These are phyloP conservation scores for Boechera retrofracta DNA, from an alignment of 345 rosid genomes.

Conservation along the genomic window DNA sequence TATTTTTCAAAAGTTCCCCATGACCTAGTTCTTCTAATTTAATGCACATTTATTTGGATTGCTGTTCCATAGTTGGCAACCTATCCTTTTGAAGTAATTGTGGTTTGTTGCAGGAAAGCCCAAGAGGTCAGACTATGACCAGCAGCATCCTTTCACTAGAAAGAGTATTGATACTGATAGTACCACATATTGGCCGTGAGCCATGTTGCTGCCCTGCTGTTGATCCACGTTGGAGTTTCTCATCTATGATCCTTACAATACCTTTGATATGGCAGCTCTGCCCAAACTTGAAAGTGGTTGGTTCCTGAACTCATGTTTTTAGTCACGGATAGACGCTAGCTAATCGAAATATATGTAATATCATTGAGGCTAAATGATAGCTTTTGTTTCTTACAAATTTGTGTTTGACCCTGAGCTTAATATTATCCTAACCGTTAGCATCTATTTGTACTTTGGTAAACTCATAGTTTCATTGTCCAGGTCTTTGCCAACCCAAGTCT, in stretches of 20 bases:
- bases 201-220: slow-evolving; percentile 70
- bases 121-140: slow-evolving; percentile 33
- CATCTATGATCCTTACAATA: slow-evolving; percentile 83
- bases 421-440: slow-evolving; percentile 5
- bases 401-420: slow-evolving; percentile 28
- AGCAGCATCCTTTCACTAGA: slow-evolving; percentile 65
- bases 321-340: not conserved
- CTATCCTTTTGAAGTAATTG: slow-evolving; percentile 26
- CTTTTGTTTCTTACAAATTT: slow-evolving; percentile 4
- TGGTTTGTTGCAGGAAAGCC: slow-evolving; percentile 64
- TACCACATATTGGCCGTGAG: slow-evolving; percentile 68
- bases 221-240: slow-evolving; percentile 76
- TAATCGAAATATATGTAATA: slow-evolving; percentile 7
- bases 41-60: slow-evolving; percentile 29
- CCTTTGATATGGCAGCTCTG: slow-evolving; percentile 85
- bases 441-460: slow-evolving; percentile 33
- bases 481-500: slow-evolving; percentile 67
- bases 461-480: slow-evolving; percentile 52
- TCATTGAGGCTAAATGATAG: slow-evolving; percentile 12
- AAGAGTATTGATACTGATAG: slow-evolving; percentile 56
- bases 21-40: slow-evolving; percentile 31
- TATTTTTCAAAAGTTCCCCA: slow-evolving; percentile 39
- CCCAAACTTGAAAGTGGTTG: slow-evolving; percentile 82
- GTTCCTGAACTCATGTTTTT: slow-evolving; percentile 27
- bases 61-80: slow-evolving; percentile 23